Percentiles rank a stretch among this genome's conserved stretches.
Evolutionary conservation across 2,329 filamentous ascomycete genomes (phyloP).

Genomic region (Botryotinia convoluta): DNA sequence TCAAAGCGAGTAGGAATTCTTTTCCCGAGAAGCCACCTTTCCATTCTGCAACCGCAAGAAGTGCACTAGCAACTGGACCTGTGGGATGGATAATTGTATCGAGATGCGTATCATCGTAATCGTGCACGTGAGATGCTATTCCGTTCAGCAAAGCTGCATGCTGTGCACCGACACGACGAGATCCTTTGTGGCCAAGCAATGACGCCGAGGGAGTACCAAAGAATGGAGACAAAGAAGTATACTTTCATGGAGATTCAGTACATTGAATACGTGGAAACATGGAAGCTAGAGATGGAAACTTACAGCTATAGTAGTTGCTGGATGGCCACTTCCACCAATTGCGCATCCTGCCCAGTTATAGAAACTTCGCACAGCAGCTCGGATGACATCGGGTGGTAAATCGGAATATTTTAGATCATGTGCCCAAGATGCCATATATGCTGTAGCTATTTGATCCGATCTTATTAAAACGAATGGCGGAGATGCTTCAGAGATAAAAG

Average conservation of each 20-base stretch:
- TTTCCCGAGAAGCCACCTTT: conserved; percentile 42
- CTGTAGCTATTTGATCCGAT: conserved; percentile 44
- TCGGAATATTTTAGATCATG: conserved; percentile 42
- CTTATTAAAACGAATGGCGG: not conserved
- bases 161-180: conserved; percentile 42
- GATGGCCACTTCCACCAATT: conserved; percentile 46
- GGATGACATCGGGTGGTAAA: conserved; percentile 43
- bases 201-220: conserved; percentile 38
- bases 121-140: conserved; percentile 54
- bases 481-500: not conserved
- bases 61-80: conserved; percentile 49
- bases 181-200: conserved; percentile 38
- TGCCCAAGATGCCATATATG: conserved; percentile 49
- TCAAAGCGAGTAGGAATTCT: conserved; percentile 51
- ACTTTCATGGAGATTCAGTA: conserved; percentile 20
- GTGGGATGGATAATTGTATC: conserved; percentile 56
- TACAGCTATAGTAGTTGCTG: conserved; percentile 27
- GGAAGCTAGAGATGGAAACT: not conserved
- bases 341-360: conserved; percentile 56
- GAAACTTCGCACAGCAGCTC: conserved; percentile 47
- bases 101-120: conserved; percentile 57
- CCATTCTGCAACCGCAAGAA: conserved; percentile 49
- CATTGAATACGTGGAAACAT: not conserved
- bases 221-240: conserved; percentile 35
- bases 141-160: conserved; percentile 53